Evolutionary conservation across 2,329 filamentous ascomycete species (phyloP).

Genomic region (Monosporascus sp.): DNA sequence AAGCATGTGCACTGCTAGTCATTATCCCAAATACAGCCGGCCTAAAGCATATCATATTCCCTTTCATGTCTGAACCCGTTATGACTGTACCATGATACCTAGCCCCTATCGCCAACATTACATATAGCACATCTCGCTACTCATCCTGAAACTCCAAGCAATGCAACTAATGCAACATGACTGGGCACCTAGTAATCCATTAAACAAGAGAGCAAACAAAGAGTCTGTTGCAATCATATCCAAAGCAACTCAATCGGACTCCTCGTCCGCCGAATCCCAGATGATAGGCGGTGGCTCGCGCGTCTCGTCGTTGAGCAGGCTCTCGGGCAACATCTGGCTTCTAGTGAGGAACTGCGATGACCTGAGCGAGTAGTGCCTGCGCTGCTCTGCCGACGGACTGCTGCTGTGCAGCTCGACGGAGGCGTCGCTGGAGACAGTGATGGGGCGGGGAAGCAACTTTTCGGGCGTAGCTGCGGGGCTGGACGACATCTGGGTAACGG

Average conservation of each 20-base stretch:
- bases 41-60: too few relatives aligned
- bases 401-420: constrained; percentile 6
- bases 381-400: constrained; percentile 13
- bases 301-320: constrained; percentile 34
- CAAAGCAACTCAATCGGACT: constrained; percentile 16
- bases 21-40: too few relatives aligned
- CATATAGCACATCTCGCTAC: too few relatives aligned
- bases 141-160: too few relatives aligned
- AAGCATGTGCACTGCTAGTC: too few relatives aligned
- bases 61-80: too few relatives aligned
- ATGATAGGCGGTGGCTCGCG: constrained; percentile 34
- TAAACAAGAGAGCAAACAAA: not conserved
- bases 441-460: constrained; percentile 18
- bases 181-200: not conserved
- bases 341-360: constrained; percentile 45
- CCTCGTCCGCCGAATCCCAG: constrained; percentile 39
- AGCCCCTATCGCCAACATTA: too few relatives aligned
- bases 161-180: not conserved
- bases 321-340: constrained; percentile 50
- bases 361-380: constrained; percentile 18
- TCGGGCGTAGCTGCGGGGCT: constrained; percentile 26
- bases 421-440: constrained; percentile 12
- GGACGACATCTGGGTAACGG: constrained; percentile 32
- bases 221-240: too few relatives aligned
- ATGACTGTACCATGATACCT: too few relatives aligned